Conservation (phyloP, 345 rosid genomes). For the Gossypium longicalyx region DNA sequence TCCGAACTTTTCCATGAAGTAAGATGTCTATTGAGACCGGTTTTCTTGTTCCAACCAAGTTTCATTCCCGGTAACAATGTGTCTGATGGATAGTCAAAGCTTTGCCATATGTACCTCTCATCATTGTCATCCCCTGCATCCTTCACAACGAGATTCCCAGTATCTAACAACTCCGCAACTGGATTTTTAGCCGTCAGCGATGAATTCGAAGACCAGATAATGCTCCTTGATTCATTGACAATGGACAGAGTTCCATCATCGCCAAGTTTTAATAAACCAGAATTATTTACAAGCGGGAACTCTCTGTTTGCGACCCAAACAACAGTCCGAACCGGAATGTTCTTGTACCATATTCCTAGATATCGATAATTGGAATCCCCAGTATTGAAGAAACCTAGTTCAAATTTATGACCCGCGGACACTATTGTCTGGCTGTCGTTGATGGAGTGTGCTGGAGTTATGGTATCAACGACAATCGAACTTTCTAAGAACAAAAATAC, state of each 20-base stretch:
- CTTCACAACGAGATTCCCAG: slow-evolving; percentile 41
- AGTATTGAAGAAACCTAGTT: slow-evolving; percentile 34
- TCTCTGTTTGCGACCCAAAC: slow-evolving; percentile 50
- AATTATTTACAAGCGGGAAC: background rate
- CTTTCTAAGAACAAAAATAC: background rate
- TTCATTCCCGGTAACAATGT: slow-evolving; percentile 48
- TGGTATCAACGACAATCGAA: slow-evolving; percentile 22
- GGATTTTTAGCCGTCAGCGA: background rate
- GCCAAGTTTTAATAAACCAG: slow-evolving; percentile 22
- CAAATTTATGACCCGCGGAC: slow-evolving; percentile 30
- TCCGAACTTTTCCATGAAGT: slow-evolving; percentile 34
- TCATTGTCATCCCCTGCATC: slow-evolving; percentile 16
- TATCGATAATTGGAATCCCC: slow-evolving; percentile 20
- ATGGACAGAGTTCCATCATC: slow-evolving; percentile 22
- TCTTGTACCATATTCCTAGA: slow-evolving; percentile 44
- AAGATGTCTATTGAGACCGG: slow-evolving; percentile 17
- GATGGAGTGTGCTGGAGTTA: slow-evolving; percentile 2
- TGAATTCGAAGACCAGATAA: slow-evolving; percentile 12
- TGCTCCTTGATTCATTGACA: background rate
- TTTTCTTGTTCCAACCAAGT: slow-evolving; percentile 32
- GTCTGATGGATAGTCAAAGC: slow-evolving; percentile 46
- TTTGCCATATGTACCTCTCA: slow-evolving; percentile 39
- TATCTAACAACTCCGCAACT: background rate
- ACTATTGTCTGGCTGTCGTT: slow-evolving; percentile 21
- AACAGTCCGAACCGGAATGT: slow-evolving; percentile 20